Conservation (phyloP, 2,329 filamentous ascomycete species). For the Aspergillus sp. region DNA sequence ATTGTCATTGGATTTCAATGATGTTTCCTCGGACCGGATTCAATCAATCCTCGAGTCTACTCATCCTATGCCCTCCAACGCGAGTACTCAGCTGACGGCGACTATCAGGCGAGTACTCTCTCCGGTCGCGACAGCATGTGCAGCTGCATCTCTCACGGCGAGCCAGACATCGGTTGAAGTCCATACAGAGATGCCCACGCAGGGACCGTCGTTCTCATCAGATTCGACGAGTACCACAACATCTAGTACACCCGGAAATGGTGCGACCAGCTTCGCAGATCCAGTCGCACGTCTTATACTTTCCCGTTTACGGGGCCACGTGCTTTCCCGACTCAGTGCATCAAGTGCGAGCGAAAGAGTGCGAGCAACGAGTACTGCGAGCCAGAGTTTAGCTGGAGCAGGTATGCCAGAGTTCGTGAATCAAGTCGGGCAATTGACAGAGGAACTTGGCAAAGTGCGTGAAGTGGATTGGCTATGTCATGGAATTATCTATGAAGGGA, state of each 20-base stretch:
- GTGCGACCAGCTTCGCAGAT: constrained; percentile 52
- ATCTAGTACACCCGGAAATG: constrained; percentile 10
- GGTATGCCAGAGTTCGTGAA: constrained; percentile 63
- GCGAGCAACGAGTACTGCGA: constrained; percentile 57
- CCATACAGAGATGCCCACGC: constrained; percentile 53
- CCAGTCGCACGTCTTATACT: constrained; percentile 62
- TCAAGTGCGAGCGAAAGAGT: constrained; percentile 61
- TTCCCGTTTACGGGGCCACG: constrained; percentile 58
- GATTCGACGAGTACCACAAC: constrained; percentile 5
- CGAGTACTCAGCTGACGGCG: constrained; percentile 45
- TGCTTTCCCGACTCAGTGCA: constrained; percentile 57
- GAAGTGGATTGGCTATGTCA: constrained; percentile 61
- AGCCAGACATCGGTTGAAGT: constrained; percentile 29
- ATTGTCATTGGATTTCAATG: constrained; percentile 50
- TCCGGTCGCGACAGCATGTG: constrained; percentile 49
- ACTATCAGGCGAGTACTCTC: constrained; percentile 55
- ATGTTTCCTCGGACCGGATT: constrained; percentile 42
- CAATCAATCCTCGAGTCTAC: constrained; percentile 50
- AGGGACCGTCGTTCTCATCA: constrained; percentile 54
- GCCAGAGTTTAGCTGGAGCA: constrained; percentile 58
- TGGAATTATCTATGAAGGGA: constrained; percentile 57
- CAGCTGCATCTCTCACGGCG: constrained; percentile 22
- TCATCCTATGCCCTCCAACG: constrained; percentile 49
- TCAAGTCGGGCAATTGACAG: constrained; percentile 60
- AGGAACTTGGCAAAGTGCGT: constrained; percentile 56